Percentiles rank a stretch among this genome's conserved stretches.
These are phyloP conservation scores for Monilinia polystroma DNA, from an alignment of 2,329 filamentous ascomycete species.

Conservation along the genomic window DNA sequence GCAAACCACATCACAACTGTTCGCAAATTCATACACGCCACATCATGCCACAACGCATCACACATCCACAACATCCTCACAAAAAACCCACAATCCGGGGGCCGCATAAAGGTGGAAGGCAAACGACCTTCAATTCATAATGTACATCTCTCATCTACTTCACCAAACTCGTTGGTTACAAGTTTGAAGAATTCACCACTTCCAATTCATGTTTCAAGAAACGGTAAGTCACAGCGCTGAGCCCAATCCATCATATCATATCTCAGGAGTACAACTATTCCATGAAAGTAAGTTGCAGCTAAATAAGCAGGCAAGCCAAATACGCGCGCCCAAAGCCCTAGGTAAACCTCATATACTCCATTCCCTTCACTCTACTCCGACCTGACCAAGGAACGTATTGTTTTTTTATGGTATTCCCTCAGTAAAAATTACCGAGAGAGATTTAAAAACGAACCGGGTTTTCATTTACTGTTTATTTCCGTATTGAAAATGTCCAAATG, in stretches of 20 bases:
- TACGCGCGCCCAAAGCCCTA: conserved; percentile 3
- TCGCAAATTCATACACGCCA: neutral
- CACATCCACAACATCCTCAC: neutral
- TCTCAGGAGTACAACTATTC: neutral
- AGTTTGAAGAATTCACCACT: conserved; percentile 3
- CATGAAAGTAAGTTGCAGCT: neutral
- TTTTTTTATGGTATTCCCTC: neutral
- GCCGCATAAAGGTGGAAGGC: neutral
- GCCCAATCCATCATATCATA: neutral
- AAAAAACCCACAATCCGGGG: neutral
- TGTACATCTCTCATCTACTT: neutral
- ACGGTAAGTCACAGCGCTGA: neutral
- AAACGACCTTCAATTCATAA: neutral
- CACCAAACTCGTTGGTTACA: neutral
- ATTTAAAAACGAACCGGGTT: neutral
- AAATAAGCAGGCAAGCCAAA: neutral
- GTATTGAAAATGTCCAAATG: conserved; percentile 67
- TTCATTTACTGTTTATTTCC: conserved; percentile 31
- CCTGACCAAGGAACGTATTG: conserved; percentile 5
- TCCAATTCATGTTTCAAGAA: neutral
- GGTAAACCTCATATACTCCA: conserved; percentile 1
- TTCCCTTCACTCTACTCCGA: neutral
- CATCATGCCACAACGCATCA: neutral
- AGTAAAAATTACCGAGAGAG: neutral
- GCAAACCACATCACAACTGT: neutral